These are phyloP conservation scores for Pythium periplocum DNA, from an alignment of 352 stramenopile species.

Conservation along the genomic window DNA sequence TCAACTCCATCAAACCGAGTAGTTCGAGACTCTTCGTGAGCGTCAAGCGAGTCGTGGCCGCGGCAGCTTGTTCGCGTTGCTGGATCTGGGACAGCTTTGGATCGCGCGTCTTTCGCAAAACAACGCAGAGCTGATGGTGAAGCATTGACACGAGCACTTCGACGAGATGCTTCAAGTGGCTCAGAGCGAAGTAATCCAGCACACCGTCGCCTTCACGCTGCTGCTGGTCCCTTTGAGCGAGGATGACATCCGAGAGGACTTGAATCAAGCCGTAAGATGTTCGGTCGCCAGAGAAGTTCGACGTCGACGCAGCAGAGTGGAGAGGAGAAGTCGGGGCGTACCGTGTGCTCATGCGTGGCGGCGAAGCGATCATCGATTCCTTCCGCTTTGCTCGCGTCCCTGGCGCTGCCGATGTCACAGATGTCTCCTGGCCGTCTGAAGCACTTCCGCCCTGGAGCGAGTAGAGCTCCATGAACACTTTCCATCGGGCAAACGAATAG, in stretches of 20 bases:
- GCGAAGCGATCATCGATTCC: conserved; percentile 70
- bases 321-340: conserved; percentile 12
- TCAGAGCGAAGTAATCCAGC: conserved; percentile 48
- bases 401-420: neutral
- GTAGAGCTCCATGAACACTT: conserved; percentile 69
- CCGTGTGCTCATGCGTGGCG: conserved; percentile 18
- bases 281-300: conserved; percentile 54
- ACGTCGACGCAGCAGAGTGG: conserved; percentile 22
- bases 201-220: conserved; percentile 12
- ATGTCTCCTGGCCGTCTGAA: too few species aligned
- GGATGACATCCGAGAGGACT: conserved; percentile 48
- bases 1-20: conserved; percentile 23
- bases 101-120: conserved; percentile 54
- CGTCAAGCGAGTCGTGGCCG: conserved; percentile 15
- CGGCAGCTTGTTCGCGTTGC: conserved; percentile 20
- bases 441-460: conserved; percentile 31
- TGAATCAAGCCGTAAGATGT: conserved; percentile 70
- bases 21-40: conserved; percentile 25
- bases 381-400: conserved; percentile 39
- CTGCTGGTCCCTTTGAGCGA: conserved; percentile 25
- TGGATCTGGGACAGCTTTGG: conserved; percentile 52
- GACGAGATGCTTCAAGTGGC: conserved; percentile 41
- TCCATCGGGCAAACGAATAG: conserved; percentile 50
- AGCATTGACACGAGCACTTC: conserved; percentile 71
- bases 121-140: conserved; percentile 57